Percentiles rank a stretch among this genome's conserved stretches.
phyloP scores from a whole-genome alignment of 148 eudicot species.

The Dianthus caryophyllus region DNA sequence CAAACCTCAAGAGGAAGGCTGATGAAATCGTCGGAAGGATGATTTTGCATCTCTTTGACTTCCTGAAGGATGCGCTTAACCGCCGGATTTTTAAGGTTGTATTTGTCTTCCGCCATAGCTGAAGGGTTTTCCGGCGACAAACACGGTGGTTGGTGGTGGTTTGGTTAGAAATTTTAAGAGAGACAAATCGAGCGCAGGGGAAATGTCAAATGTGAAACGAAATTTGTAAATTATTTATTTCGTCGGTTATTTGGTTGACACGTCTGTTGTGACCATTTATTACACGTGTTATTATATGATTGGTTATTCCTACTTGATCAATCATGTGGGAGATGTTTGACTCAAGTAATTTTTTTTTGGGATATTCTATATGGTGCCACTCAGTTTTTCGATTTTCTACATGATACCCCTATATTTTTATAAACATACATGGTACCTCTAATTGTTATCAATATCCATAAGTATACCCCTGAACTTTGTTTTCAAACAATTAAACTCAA shows the following conservation, averaged over 20 bases:
- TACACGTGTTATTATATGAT: not conserved
- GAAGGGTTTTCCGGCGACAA: constrained; percentile 8
- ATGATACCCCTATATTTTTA: no score
- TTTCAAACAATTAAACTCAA: no score
- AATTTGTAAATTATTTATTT: not conserved
- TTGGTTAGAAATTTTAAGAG: not conserved
- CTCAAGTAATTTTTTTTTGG: no score
- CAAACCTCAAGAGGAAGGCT: constrained; percentile 95
- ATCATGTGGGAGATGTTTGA: no score
- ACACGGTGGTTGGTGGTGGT: constrained; percentile 6
- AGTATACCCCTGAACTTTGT: no score
- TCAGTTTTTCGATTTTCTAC: no score
- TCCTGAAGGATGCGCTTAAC: constrained; percentile 96
- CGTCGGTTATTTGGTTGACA: constrained; percentile 17
- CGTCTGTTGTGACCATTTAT: not conserved
- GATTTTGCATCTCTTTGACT: constrained; percentile 94
- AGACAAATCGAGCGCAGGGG: not conserved
- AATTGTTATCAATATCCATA: no score
- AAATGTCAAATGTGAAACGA: not conserved
- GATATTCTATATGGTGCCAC: no score
- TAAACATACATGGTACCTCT: no score
- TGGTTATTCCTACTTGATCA: no score
- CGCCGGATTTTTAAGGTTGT: constrained; percentile 85
- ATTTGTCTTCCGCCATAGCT: constrained; percentile 54
- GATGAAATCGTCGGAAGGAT: constrained; percentile 91